Base-by-base conservation (phyloP, 1,284 basidiomycete genomes). In the Malassezia sp. region DNA sequence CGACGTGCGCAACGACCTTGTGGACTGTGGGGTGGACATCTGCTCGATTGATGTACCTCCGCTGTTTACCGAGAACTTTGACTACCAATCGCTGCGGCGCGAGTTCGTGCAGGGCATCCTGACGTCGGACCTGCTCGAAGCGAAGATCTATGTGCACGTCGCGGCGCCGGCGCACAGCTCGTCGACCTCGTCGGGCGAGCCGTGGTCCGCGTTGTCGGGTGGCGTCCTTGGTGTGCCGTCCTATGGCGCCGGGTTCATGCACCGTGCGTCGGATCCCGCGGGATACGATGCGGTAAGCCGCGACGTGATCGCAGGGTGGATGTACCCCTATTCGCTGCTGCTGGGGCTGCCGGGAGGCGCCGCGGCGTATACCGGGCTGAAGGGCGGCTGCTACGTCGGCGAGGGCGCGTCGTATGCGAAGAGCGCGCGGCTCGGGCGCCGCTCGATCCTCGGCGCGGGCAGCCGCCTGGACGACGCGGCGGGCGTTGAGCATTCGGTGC, bases 51-150 rank as follows among this genome's bases (percentile, higher is more conserved):
- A 88, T 74, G 84, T 84, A 17, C 89, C 89, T 0, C 91, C 90
- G 0, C 73, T 96, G 4, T 97, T 96, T 74, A 90, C 93, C 61
- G 93, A 97, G 72, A 97, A 97, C 73, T 99, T 99, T 70, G 93
- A 97, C 73, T 97, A 93, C 68, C 82, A 83, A 37, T 84, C 89
- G 71, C 78, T 96, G 53, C 79, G 89, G 45, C 76, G 80, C 56
- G 88, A 97, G 72, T 95, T 97, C 66, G 84, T 97, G 20, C 85
- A 88, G 61, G 91, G 91, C n/a, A 80, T 99, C 34, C 76, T 99
- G 49, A 93, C 87, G 0, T 91, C 86, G 11, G 93, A 99, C 71
- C 72, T 97, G 35, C 77, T 97, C 34, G 89, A 88, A 75, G 91
- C 95, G 73, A 90, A 83, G 59, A 91, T 97, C 50, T 80, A 85